These are phyloP conservation scores for Pisolithus marmoratus DNA, from an alignment of 768 basidiomycete genomes.

Conservation along the genomic window DNA sequence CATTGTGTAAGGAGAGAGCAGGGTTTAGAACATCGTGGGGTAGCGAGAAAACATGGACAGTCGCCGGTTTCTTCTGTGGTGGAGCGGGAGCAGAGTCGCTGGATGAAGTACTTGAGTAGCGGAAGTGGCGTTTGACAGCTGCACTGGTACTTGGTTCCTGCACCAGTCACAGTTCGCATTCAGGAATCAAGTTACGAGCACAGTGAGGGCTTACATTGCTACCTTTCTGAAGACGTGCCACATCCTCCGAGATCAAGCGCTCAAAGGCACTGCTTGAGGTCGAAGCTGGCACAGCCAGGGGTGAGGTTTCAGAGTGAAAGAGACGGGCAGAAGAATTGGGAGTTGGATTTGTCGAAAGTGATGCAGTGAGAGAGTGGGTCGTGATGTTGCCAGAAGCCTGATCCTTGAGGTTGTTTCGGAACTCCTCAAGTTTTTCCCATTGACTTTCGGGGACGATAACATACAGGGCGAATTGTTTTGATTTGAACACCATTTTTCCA, in stretches of 20 bases:
- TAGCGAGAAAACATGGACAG: background rate
- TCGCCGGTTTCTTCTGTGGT: background rate
- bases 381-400: background rate
- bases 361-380: background rate
- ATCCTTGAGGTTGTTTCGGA: background rate
- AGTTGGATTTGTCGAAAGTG: background rate
- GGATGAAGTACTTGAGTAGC: background rate
- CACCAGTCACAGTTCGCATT: too few relatives aligned
- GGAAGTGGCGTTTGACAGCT: too few relatives aligned
- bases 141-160: too few relatives aligned
- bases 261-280: background rate
- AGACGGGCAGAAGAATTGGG: background rate
- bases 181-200: too few relatives aligned
- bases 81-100: background rate
- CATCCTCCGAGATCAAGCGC: background rate
- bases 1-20: too few relatives aligned
- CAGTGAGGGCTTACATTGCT: background rate
- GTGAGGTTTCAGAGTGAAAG: background rate
- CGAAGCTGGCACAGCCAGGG: background rate
- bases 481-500: constrained; percentile 3
- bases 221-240: background rate
- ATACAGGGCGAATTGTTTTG: background rate
- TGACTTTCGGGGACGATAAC: constrained; percentile 3
- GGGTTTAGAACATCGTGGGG: too few relatives aligned
- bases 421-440: constrained; percentile 3